Evolutionary conservation across 1,284 basidiomycete species (phyloP).

Genomic region (Irpex sp.): DNA sequence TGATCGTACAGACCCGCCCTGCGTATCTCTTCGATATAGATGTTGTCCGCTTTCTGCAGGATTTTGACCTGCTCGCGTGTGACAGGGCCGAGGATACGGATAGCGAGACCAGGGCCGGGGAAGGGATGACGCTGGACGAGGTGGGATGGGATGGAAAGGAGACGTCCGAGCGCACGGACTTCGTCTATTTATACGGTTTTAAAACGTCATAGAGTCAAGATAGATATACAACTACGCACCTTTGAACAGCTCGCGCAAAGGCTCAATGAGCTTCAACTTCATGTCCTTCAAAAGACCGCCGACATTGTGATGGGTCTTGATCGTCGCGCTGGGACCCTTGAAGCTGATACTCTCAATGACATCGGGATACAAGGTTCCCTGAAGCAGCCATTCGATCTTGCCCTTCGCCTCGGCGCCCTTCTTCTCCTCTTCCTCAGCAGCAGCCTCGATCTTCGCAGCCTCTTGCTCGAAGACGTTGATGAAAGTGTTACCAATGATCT

Average conservation of each 20-base stretch:
- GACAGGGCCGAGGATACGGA: conserved; percentile 95
- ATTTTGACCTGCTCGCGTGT: conserved; percentile 91
- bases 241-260: conserved; percentile 97
- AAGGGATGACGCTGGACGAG: conserved; percentile 98
- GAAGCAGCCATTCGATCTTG: conserved; percentile 93
- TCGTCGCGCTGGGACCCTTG: conserved; percentile 98
- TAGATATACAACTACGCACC: conserved; percentile 38
- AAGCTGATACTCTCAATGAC: conserved; percentile 99
- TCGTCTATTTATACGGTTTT: conserved; percentile 60
- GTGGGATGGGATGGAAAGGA: conserved; percentile 88
- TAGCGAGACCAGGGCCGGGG: conserved; percentile 98
- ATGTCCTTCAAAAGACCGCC: conserved; percentile 95
- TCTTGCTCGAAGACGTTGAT: conserved; percentile 97
- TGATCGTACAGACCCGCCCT: conserved; percentile 89
- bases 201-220: background rate
- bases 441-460: conserved; percentile 84
- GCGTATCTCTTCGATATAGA: conserved; percentile 98
- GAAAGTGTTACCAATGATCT: conserved; percentile 99
- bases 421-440: conserved; percentile 72
- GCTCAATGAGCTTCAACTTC: conserved; percentile 99
- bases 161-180: conserved; percentile 87
- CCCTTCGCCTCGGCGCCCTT: conserved; percentile 72
- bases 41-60: conserved; percentile 91
- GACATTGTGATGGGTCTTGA: conserved; percentile 99
- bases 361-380: conserved; percentile 99